Evolutionary conservation across 257 asterid species (phyloP).

Genomic region (Anisodus tanguticus): DNA sequence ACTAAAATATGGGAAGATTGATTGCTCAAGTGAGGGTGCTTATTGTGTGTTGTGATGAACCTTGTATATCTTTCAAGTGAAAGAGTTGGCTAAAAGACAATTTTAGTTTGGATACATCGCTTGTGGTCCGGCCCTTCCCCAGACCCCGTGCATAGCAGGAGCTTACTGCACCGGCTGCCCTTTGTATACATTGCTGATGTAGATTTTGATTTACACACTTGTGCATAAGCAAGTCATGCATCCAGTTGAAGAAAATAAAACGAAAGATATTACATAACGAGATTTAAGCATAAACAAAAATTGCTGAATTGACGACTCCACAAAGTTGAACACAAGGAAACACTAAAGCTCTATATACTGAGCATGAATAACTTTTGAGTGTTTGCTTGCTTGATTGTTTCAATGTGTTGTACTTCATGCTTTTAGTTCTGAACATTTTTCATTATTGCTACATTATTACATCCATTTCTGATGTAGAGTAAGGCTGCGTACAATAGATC

Average conservation of each 20-base stretch:
- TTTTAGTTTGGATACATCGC: no score
- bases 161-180: no score
- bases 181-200: not conserved
- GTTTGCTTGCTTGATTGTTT: not conserved
- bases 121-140: no score
- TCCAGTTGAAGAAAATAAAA: not conserved
- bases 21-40: not conserved
- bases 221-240: not conserved
- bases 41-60: not conserved
- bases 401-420: not conserved
- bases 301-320: not conserved
- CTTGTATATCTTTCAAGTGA: not conserved
- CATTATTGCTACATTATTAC: not conserved
- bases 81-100: not conserved
- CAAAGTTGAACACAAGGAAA: not conserved
- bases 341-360: not conserved
- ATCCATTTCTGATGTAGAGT: no score
- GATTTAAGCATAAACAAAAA: not conserved
- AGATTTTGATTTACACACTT: not conserved
- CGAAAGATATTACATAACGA: not conserved
- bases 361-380: not conserved
- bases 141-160: no score
- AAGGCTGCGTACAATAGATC: no score
- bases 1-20: not conserved
- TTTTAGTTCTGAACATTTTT: not conserved